Conservation (phyloP, 768 basidiomycete species). For the Pleurotus pulmonarius region DNA sequence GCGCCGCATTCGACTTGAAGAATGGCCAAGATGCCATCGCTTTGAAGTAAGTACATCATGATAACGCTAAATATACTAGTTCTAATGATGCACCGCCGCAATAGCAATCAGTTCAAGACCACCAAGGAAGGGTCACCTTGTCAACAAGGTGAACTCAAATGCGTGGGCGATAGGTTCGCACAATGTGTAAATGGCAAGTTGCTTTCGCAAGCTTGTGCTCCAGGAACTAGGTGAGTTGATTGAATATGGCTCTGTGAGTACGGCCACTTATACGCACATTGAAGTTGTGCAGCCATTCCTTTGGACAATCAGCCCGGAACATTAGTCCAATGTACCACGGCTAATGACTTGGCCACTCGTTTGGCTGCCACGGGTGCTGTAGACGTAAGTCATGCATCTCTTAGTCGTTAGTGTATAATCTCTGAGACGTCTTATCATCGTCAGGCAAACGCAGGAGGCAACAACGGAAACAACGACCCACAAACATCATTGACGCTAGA, state of each 20-base stretch:
- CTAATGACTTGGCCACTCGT: conserved; percentile 41
- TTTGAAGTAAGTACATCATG: conserved; percentile 29
- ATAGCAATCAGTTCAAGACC: conserved; percentile 30
- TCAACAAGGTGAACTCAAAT: conserved; percentile 40
- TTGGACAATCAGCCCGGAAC: conserved; percentile 47
- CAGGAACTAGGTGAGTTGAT: conserved; percentile 30
- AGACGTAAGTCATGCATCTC: background rate
- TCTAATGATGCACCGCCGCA: background rate
- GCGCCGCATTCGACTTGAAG: conserved; percentile 25
- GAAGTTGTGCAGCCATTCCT: conserved; percentile 49
- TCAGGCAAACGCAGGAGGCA: conserved; percentile 8
- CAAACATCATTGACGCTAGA: conserved; percentile 47
- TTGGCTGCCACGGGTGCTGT: conserved; percentile 37
- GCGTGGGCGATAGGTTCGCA: conserved; percentile 45
- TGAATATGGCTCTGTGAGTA: background rate
- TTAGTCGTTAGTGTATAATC: conserved; percentile 12
- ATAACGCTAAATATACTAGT: background rate
- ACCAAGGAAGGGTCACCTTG: conserved; percentile 30
- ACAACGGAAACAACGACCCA: conserved; percentile 27
- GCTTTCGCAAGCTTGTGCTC: conserved; percentile 28
- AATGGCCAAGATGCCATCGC: conserved; percentile 40
- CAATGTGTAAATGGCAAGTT: conserved; percentile 52
- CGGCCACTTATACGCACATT: background rate
- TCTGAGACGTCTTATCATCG: background rate
- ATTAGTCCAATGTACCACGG: conserved; percentile 47